Conservation (phyloP, 352 stramenopile species). For the Pythium rishiriense region DNA sequence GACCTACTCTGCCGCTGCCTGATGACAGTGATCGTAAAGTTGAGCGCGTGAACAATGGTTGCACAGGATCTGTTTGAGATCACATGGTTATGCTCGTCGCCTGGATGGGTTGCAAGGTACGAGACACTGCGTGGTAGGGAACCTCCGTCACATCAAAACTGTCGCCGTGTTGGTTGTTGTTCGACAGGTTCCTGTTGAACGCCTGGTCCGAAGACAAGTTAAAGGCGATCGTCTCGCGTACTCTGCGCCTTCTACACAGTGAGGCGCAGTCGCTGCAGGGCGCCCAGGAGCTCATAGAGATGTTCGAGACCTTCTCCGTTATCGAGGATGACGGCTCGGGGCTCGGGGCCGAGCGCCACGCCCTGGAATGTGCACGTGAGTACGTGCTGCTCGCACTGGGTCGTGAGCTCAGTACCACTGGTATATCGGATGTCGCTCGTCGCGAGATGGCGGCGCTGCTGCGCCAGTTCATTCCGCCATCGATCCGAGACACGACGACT, state of each 20-base stretch:
- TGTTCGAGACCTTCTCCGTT: slow-evolving; percentile 11
- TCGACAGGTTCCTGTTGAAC: slow-evolving; percentile 21
- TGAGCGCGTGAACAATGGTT: neutral
- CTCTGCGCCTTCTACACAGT: slow-evolving; percentile 18
- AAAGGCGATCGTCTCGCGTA: slow-evolving; percentile 5
- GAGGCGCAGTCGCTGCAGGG: slow-evolving; percentile 27
- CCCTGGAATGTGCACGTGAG: slow-evolving; percentile 14
- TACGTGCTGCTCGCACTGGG: slow-evolving; percentile 21
- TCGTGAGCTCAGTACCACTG: too few species aligned
- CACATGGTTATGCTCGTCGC: slow-evolving; percentile 28
- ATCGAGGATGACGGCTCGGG: neutral
- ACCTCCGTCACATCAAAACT: too few species aligned
- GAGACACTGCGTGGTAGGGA: neutral
- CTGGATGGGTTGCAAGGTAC: slow-evolving; percentile 40
- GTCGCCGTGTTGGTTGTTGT: too few species aligned
- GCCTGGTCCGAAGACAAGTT: slow-evolving; percentile 33
- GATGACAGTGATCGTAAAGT: neutral
- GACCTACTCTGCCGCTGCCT: neutral
- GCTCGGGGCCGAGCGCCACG: slow-evolving; percentile 3
- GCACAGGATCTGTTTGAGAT: slow-evolving; percentile 37
- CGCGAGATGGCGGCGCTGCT: slow-evolving; percentile 20
- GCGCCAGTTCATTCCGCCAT: neutral
- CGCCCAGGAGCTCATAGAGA: slow-evolving; percentile 15
- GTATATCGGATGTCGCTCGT: neutral
- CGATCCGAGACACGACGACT: neutral